A percentile compares a stretch with the other conserved stretches of the same genome.
Conservation (phyloP, 148 eudicot species). For the Gaultheria prostrata region DNA sequence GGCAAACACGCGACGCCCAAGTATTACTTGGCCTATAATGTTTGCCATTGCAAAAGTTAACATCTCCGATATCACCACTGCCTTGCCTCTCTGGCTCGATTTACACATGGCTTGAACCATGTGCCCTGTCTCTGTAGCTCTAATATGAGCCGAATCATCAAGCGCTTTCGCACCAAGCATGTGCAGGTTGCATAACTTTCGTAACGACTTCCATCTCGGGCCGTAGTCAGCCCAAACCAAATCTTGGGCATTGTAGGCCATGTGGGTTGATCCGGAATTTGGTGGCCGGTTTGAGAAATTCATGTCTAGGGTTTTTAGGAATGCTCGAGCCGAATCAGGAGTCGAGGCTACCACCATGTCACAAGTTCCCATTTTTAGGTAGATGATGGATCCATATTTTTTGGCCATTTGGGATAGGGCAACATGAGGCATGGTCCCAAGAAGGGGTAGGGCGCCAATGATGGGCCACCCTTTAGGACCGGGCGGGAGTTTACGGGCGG, state of each 20-base stretch:
- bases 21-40: constrained; percentile 24
- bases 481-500: too few species aligned
- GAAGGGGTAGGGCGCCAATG: too few species aligned
- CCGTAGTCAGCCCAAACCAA: constrained; percentile 27
- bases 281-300: constrained; percentile 31
- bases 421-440: constrained; percentile 29
- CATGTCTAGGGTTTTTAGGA: constrained; percentile 28
- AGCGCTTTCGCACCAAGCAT: constrained; percentile 30
- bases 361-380: constrained; percentile 25
- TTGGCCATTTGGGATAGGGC: constrained; percentile 28
- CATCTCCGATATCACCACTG: constrained; percentile 23
- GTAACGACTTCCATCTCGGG: constrained; percentile 26
- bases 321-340: constrained; percentile 27
- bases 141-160: constrained; percentile 17
- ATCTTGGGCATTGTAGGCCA: constrained; percentile 30
- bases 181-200: constrained; percentile 26
- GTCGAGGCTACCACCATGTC: constrained; percentile 29
- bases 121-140: constrained; percentile 7
- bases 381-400: constrained; percentile 34
- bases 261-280: constrained; percentile 20
- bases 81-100: constrained; percentile 5
- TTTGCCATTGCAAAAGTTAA: constrained; percentile 24
- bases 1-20: constrained; percentile 22
- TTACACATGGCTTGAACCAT: constrained; percentile 14
- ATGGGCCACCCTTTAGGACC: too few species aligned